Conservation (phyloP, 1,284 basidiomycete species). For the Leccinum pallidistipes region DNA sequence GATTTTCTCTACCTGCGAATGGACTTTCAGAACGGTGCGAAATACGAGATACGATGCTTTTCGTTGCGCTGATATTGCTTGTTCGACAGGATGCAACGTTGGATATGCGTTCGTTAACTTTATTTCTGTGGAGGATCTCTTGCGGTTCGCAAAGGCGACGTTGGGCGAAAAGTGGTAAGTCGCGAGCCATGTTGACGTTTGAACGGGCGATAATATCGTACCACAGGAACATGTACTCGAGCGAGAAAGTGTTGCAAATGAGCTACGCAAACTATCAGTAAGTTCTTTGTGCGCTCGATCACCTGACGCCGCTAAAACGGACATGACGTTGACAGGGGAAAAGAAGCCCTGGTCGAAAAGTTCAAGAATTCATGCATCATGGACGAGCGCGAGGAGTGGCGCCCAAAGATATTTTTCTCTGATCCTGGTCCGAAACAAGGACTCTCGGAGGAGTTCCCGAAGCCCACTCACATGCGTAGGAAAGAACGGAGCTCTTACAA, state of each 20-base stretch:
- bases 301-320: slow-evolving; percentile 10
- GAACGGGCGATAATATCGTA: slow-evolving; percentile 5
- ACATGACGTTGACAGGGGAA: slow-evolving; percentile 54
- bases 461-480: slow-evolving; percentile 71
- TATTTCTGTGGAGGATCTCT: slow-evolving; percentile 71
- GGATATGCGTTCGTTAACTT: slow-evolving; percentile 90
- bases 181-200: neutral
- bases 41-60: slow-evolving; percentile 16
- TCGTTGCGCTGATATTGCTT: slow-evolving; percentile 16
- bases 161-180: slow-evolving; percentile 76
- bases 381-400: slow-evolving; percentile 79
- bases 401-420: slow-evolving; percentile 83
- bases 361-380: slow-evolving; percentile 85
- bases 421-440: slow-evolving; percentile 68
- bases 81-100: slow-evolving; percentile 71
- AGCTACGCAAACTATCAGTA: slow-evolving; percentile 86
- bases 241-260: slow-evolving; percentile 85
- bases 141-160: slow-evolving; percentile 69
- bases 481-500: slow-evolving; percentile 78
- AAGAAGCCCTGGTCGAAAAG: slow-evolving; percentile 82
- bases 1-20: slow-evolving; percentile 86
- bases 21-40: slow-evolving; percentile 75
- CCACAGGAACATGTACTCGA: slow-evolving; percentile 81
- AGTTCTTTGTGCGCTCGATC: slow-evolving; percentile 29
- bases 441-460: slow-evolving; percentile 76